Evolutionary conservation across 441 rosid species (phyloP).

Genomic region (Corymbia citriodora): DNA sequence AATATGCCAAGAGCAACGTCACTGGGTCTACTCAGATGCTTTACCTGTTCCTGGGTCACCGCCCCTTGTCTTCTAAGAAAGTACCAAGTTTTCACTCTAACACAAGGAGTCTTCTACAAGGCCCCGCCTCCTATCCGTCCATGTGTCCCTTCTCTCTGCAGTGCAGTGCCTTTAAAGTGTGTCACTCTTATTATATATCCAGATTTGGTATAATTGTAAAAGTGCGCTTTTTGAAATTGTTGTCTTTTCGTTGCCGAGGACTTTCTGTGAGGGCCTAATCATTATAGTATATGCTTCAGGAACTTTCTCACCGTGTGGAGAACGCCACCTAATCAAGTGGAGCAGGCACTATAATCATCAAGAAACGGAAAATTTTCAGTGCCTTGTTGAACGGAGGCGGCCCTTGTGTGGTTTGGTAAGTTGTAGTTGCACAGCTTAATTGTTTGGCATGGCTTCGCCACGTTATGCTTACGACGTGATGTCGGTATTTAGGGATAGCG

Average conservation of each 20-base stretch:
- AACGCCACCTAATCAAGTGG: not conserved
- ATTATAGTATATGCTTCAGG: not conserved
- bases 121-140: not conserved
- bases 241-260: not conserved
- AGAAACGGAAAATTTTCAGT: not conserved
- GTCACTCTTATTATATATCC: not conserved
- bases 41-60: not conserved
- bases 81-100: not conserved
- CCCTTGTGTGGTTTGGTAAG: not conserved
- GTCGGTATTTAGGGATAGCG: not conserved
- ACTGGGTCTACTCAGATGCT: not conserved
- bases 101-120: not conserved
- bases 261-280: not conserved
- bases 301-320: not conserved
- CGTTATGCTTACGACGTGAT: not conserved
- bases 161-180: not conserved
- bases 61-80: not conserved
- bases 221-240: not conserved
- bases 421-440: not conserved
- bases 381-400: not conserved
- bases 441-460: not conserved
- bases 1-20: not conserved
- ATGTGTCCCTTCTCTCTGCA: not conserved
- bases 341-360: not conserved
- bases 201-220: not conserved